Conservation (phyloP, 192 early-diverging fungal genomes). For the Coemansia sp. region DNA sequence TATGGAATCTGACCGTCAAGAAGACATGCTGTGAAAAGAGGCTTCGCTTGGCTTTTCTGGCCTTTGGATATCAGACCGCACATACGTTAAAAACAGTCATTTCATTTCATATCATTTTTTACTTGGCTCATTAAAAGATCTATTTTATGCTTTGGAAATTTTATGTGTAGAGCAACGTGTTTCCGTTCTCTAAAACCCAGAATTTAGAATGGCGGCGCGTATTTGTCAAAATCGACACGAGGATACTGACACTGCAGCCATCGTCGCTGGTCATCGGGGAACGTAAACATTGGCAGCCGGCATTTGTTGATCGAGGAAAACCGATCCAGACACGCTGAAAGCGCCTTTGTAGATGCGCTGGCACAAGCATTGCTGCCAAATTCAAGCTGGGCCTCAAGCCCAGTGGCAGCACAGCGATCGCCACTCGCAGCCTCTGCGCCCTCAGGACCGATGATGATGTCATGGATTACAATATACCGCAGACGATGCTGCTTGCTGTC, state of each 20-base stretch:
- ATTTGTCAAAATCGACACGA: conserved; percentile 37
- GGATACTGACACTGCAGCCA: conserved; percentile 25
- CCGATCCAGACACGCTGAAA: conserved; percentile 18
- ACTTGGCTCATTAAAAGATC: too few species aligned
- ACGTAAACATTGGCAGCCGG: conserved; percentile 51
- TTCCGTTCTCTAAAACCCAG: too few species aligned
- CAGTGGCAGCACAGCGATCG: background rate
- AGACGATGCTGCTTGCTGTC: background rate
- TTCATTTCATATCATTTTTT: too few species aligned
- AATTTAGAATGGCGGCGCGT: conserved; percentile 37
- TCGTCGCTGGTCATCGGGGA: conserved; percentile 29
- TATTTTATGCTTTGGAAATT: too few species aligned
- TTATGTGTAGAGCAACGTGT: too few species aligned
- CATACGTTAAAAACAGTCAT: too few species aligned
- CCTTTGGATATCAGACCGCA: too few species aligned
- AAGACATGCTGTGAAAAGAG: too few species aligned
- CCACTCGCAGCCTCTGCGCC: background rate
- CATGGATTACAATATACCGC: conserved; percentile 39
- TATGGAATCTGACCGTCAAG: background rate
- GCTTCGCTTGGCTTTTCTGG: too few species aligned
- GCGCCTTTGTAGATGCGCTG: conserved; percentile 5
- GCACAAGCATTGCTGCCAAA: background rate
- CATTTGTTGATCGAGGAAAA: conserved; percentile 32
- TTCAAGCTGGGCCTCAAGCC: background rate
- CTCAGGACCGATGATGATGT: background rate